Evolutionary conservation across 2,329 filamentous ascomycete species (phyloP), one percentile per base, ranked within the genome.

Genomic region (Trichoderma koningii): DNA sequence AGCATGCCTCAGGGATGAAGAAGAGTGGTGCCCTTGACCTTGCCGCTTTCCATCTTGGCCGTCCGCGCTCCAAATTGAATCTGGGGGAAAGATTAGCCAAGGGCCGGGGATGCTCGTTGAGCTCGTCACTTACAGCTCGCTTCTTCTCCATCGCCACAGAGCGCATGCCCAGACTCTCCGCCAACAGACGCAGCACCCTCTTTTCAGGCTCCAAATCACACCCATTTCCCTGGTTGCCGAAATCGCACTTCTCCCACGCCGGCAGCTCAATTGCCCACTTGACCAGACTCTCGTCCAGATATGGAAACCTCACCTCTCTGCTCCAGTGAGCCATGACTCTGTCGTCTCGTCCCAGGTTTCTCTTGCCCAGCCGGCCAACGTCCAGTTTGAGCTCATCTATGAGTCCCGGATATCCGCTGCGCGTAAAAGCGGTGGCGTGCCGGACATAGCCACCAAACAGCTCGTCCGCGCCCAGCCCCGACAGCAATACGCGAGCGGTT

Each of bases 261-360:
- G 92, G 90, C 26, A 83, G 81, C 50, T 81, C 81, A 28, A 98
- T 84, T 7, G 91, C 90, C 86, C 93, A 95, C 28, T 82, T 82
- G n/a, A 97, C 88, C 51, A 99, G 84, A 3, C 85, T 81, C 76
- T 99, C 95, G 67, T 98, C 95, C 0, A 99, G 83, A 72, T 87
- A 99, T 0, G 96, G 95, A 73, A 96, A 97, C 42, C 95, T 86
- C 38, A 90, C 90, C 77, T 99, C 95, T 67, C 89, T 89, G 15
- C 91, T 87, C 90, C 93, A 98, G 73, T 96, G 86, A 2, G 92
- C 89, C 76, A 97, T 92, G 19, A 93, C 90, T 26, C 95, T 86
- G 76, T 99, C 96, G 73, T 99, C 95, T 10, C 95, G 88, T 4
- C 95, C 96, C 7, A 99, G 83, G 69, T 99, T 99, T n/a, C 95